Evolutionary conservation across 2,329 filamentous ascomycete genomes (phyloP), one percentile per base, ranked within the genome.

Genomic region (Tolypocladium cylindrosporum): DNA sequence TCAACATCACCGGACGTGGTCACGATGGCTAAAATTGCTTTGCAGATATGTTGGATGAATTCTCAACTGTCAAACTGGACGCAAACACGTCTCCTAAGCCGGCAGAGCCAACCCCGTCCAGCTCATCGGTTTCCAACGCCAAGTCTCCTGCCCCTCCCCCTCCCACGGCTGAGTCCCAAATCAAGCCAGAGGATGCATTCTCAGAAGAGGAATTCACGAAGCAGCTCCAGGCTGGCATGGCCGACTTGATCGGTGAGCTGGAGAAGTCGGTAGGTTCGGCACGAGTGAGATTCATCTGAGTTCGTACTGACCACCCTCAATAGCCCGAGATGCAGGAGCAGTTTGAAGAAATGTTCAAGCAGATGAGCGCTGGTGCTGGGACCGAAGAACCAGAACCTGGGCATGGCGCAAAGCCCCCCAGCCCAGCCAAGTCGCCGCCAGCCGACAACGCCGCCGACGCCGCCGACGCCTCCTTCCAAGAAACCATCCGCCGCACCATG

Each of bases 401-500:
- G 3, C 27, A 57, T 21, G 59, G 67, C 6, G 57, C 67, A 9
- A 62, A 69, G 3, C 54, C 56, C 37, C 55, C 70, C 5, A 60
- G 66, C 34, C 61, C 67, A 50, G 61, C 67, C 36, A 65, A 66
- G 9, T 65, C 55, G 7, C 70, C 11, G 69, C 64, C 72, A 31
- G 69, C 73, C 34, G 74, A 71, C 21, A 66, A 70, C 36, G 69
- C 74, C 34, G 74, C 71, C 24, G 66, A 70, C 36, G 68, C 74
- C 21, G 74, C 75, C 36, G 72, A 77, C 43, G 86, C 86, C 53
- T 84, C 81, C 1, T 99, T 99, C 72, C 91, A 95, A 69, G 91
- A 96, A 60, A 96, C 90, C 0, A 97, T 99, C 66, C 86, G 88
- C 60, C 86, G 86, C 65, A 97, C 94, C 0, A 97, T 99, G 89